Evolutionary conservation across 352 stramenopile species (phyloP).

Genomic region (Phytophthora lateralis): DNA sequence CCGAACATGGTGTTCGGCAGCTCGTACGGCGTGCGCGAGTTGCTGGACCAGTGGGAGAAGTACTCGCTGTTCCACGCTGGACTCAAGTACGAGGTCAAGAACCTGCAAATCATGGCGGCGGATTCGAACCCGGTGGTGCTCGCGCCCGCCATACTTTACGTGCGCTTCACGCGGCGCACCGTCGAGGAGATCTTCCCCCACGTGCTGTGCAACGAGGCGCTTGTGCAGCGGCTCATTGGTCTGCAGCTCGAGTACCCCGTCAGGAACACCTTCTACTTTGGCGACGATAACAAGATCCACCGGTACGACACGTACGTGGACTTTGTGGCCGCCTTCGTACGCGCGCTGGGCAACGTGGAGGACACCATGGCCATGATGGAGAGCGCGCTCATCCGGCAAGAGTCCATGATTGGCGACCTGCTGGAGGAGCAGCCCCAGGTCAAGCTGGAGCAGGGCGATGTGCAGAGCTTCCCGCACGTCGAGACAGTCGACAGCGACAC

Average conservation of each 20-base stretch:
- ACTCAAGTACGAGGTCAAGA: constrained; percentile 55
- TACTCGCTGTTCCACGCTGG: constrained; percentile 66
- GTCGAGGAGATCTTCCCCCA: constrained; percentile 77
- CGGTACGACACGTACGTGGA: constrained; percentile 66
- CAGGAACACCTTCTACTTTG: constrained; percentile 70
- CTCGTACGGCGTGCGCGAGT: constrained; percentile 44
- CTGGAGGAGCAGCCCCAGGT: constrained; percentile 30
- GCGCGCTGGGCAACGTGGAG: constrained; percentile 49
- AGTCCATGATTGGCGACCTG: constrained; percentile 62
- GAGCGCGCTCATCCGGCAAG: constrained; percentile 55
- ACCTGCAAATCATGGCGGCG: constrained; percentile 44
- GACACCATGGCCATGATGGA: constrained; percentile 55
- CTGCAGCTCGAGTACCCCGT: constrained; percentile 57
- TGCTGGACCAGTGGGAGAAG: constrained; percentile 68
- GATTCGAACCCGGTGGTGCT: constrained; percentile 51
- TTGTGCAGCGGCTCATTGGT: constrained; percentile 73
- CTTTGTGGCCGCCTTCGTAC: constrained; percentile 54
- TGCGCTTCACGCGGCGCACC: constrained; percentile 63
- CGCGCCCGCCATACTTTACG: constrained; percentile 48
- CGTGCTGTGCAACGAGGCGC: constrained; percentile 59
- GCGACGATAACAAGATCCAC: constrained; percentile 53
- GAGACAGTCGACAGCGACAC: constrained; percentile 26
- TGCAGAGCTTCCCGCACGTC: neutral
- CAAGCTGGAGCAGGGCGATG: constrained; percentile 13
- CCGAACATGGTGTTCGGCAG: constrained; percentile 58